Evolutionary conservation across 805 yeast species (phyloP).

Genomic region (Komagataella ulmi): DNA sequence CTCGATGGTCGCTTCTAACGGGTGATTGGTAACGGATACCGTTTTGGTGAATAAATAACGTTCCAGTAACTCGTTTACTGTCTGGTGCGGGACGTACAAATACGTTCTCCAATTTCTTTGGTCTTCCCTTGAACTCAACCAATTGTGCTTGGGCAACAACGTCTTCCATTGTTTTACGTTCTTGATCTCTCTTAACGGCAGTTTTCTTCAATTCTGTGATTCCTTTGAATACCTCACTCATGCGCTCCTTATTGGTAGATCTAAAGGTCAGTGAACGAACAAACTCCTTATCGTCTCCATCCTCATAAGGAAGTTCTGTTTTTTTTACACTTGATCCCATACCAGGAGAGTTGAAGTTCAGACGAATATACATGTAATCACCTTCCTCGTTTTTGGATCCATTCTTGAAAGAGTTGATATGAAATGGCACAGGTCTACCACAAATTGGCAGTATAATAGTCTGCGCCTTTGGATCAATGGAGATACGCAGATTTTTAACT

Average conservation of each 20-base stretch:
- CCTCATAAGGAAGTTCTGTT: conserved; percentile 85
- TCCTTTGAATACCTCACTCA: conserved; percentile 79
- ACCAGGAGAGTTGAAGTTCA: conserved; percentile 92
- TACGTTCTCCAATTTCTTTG: conserved; percentile 76
- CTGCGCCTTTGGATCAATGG: conserved; percentile 79
- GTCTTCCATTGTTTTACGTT: conserved; percentile 84
- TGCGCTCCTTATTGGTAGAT: conserved; percentile 81
- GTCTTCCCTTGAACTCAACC: conserved; percentile 71
- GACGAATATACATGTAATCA: conserved; percentile 78
- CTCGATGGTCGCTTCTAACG: conserved; percentile 68
- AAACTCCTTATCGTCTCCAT: conserved; percentile 73
- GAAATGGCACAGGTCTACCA: conserved; percentile 97
- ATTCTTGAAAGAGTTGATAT: conserved; percentile 83
- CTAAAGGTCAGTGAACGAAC: conserved; percentile 78
- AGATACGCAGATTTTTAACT: conserved; percentile 74
- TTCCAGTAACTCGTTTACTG: conserved; percentile 90
- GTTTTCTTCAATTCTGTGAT: conserved; percentile 89
- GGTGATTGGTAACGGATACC: conserved; percentile 92
- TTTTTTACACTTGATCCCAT: conserved; percentile 53
- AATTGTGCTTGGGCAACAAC: conserved; percentile 87
- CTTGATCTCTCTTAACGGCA: conserved; percentile 81
- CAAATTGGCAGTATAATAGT: conserved; percentile 82
- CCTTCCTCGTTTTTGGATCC: conserved; percentile 96
- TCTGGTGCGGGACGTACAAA: conserved; percentile 94
- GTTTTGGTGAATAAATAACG: conserved; percentile 83